Conservation (phyloP, 1,284 basidiomycete species). For the Takashimella koratensis region DNA sequence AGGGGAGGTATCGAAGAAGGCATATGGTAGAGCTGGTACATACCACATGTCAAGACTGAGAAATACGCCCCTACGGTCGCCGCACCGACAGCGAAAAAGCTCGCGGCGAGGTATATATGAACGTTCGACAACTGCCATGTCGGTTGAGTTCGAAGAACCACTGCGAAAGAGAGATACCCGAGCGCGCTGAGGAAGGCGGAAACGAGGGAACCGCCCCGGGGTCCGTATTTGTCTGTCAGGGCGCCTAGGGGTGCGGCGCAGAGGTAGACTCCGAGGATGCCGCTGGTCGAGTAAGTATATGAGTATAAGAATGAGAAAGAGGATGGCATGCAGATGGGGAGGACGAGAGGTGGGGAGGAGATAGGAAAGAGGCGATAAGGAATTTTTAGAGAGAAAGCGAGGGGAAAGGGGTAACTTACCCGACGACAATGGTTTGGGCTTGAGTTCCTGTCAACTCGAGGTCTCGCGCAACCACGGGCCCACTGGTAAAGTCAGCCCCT, state of each 20-base stretch:
- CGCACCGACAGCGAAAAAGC: conserved; percentile 45
- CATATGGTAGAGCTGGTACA: conserved; percentile 6
- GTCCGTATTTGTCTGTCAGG: conserved; percentile 44
- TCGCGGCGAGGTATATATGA: conserved; percentile 35
- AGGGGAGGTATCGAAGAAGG: not conserved
- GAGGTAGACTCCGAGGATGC: conserved; percentile 49
- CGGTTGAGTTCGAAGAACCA: conserved; percentile 20
- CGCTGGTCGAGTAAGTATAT: conserved; percentile 18
- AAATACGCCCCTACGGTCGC: conserved; percentile 49
- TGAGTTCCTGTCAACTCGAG: conserved; percentile 36
- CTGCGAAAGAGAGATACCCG: conserved; percentile 44
- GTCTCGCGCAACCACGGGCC: conserved; percentile 38
- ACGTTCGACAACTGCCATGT: conserved; percentile 6
- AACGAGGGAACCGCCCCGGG: conserved; percentile 41
- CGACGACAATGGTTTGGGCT: conserved; percentile 47
- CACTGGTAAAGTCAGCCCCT: conserved; percentile 21
- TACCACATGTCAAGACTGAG: conserved; percentile 43
- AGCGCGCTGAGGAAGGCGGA: conserved; percentile 34
- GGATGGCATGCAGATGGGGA: not conserved
- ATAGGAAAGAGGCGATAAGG: not conserved
- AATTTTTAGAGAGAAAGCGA: not conserved
- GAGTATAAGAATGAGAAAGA: not conserved
- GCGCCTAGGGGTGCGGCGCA: conserved; percentile 47
- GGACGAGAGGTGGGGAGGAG: not conserved
- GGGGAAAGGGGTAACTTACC: conserved; percentile 23